phyloP scores from a whole-genome alignment of 1,139 yeast genomes.

The Geotrichum klebahnii region DNA sequence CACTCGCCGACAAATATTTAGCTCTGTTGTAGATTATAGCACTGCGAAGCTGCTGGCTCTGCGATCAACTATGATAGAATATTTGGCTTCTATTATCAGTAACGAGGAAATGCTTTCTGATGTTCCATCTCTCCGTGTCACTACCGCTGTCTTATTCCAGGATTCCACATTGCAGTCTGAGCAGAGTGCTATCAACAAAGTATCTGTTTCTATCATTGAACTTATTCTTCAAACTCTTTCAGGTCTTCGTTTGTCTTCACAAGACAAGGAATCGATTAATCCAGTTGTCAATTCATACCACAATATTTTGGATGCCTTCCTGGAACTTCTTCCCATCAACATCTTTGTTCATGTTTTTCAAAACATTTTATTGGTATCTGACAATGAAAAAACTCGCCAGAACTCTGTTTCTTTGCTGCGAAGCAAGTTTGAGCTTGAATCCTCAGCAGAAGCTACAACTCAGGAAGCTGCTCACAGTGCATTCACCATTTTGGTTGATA shows the following conservation, averaged over 20 bases:
- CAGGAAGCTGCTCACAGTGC: constrained; percentile 37
- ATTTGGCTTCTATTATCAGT: constrained; percentile 32
- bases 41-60: constrained; percentile 48
- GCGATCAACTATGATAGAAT: constrained; percentile 52
- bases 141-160: constrained; percentile 25
- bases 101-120: constrained; percentile 32
- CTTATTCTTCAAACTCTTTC: constrained; percentile 23
- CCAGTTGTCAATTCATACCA: constrained; percentile 29
- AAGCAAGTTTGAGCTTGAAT: constrained; percentile 56
- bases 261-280: constrained; percentile 7
- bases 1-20: constrained; percentile 58
- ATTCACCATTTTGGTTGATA: constrained; percentile 25
- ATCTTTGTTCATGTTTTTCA: constrained; percentile 64
- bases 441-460: constrained; percentile 37
- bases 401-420: constrained; percentile 54
- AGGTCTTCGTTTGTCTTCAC: constrained; percentile 7
- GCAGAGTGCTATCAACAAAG: constrained; percentile 20
- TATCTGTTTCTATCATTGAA: constrained; percentile 27
- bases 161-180: constrained; percentile 20
- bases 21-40: constrained; percentile 54
- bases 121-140: constrained; percentile 33
- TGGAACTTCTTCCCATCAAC: constrained; percentile 69
- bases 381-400: constrained; percentile 31
- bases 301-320: constrained; percentile 54
- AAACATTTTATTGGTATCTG: constrained; percentile 45